A percentile compares a stretch with the other conserved stretches of the same genome.
Conservation (phyloP, 2,329 filamentous ascomycete species). For the Alternaria novae-zelandiae region DNA sequence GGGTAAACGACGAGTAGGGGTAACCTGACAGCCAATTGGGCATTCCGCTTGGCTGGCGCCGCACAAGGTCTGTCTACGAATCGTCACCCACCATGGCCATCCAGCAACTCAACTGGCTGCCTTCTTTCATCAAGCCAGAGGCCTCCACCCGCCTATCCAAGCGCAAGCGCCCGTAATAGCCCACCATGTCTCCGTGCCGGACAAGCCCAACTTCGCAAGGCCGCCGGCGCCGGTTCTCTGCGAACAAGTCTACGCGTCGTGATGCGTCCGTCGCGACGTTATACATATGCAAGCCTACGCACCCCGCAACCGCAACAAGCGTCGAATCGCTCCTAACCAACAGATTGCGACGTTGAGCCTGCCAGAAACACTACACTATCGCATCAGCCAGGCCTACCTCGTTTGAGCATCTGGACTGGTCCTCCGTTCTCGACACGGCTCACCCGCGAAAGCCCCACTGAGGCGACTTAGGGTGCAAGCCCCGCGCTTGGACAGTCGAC, state of each 20-base stretch:
- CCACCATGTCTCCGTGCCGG: slow-evolving; percentile 38
- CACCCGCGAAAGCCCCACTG: slow-evolving; percentile 38
- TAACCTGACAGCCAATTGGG: slow-evolving; percentile 33
- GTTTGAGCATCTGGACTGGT: slow-evolving; percentile 26
- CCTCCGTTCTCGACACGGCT: slow-evolving; percentile 31
- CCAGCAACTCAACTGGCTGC: slow-evolving; percentile 40
- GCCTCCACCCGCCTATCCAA: slow-evolving; percentile 41
- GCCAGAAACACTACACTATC: slow-evolving; percentile 14
- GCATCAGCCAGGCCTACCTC: slow-evolving; percentile 26
- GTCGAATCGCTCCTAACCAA: slow-evolving; percentile 37
- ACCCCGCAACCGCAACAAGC: slow-evolving; percentile 35
- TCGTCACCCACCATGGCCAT: slow-evolving; percentile 38
- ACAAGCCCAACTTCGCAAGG: slow-evolving; percentile 34
- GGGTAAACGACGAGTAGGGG: slow-evolving; percentile 33
- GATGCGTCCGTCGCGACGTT: slow-evolving; percentile 32
- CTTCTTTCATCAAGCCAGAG: slow-evolving; percentile 29
- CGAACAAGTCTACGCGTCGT: slow-evolving; percentile 29
- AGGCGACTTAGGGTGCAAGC: slow-evolving; percentile 37
- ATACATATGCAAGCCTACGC: slow-evolving; percentile 42
- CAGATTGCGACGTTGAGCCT: slow-evolving; percentile 21
- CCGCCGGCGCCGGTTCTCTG: slow-evolving; percentile 29
- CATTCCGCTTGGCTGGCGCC: slow-evolving; percentile 32
- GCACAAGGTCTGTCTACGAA: slow-evolving; percentile 44
- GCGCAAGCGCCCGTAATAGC: slow-evolving; percentile 46
- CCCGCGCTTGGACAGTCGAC: slow-evolving; percentile 38